Base-by-base conservation (phyloP, 2,329 filamentous ascomycete species). In the Claviceps sp. region DNA sequence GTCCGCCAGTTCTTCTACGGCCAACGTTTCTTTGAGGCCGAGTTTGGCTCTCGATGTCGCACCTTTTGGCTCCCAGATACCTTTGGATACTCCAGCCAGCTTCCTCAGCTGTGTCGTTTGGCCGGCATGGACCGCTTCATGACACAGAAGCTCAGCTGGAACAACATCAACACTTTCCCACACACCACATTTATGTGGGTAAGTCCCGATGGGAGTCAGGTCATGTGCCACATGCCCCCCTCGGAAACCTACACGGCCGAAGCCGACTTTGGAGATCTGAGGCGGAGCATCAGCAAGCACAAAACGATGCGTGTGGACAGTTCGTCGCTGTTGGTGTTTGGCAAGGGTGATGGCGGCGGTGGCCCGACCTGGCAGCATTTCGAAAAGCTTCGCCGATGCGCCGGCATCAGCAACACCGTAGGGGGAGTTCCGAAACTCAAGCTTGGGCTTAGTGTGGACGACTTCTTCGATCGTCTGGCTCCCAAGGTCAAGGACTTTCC, bases 151-250 rank as follows among this genome's bases (percentile, higher is more conserved):
- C 75, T 98, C 54, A 97, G 91, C 73, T 98, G 93, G 93, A 97
- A 97, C 73, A 97, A 97, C 66, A 97, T 97, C 77, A 97, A 97
- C 72, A 95, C 87, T 63, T 98, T 97, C 71, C 93, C 93, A 0
- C 93, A 97, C 65, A 97, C 93, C 5, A 97, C 93, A 0, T 98
- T 98, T 76, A 95, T 95, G 68, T 98, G 93, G 93, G 90, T 98
- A 36, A 82, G 89, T 13, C 79, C 96, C 14, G 93, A 98, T 66
- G 91, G 93, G 53, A 95, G 87, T 62, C 93, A 97, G 64, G 93
- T 98, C 58, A 81, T 98, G 56, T 97, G 91, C 67, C 93, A 98
- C 64, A 98, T 98, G 93, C 82, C 90, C 3, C 93, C 93, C 1
- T 81, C 88, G 2, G 90, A 98, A 70, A 97, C 93, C 0, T 97